Base-by-base conservation (phyloP, 345 rosid genomes). In the Pugionium cornutum region DNA sequence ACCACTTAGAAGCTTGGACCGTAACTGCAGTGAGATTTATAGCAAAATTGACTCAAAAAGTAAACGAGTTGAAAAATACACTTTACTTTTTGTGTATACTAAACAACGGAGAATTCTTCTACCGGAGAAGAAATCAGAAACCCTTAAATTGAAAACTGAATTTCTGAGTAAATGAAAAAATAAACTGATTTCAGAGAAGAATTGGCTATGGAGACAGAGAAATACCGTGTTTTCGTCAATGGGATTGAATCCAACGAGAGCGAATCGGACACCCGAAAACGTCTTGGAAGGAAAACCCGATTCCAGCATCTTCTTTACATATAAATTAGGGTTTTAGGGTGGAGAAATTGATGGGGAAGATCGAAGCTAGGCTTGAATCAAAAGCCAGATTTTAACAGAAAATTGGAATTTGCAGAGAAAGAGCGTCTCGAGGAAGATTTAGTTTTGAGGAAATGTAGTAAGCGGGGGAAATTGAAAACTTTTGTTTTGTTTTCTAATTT, bases 211-310 rank as follows among this genome's bases (percentile, higher is more conserved):
- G 18, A 9, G 18, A 45, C 6, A 44, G 53, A 33, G 6, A 6
- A 18, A 4, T 4, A 85, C 97, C 74, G 79, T 43, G 66, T 54
- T 70, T 40, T 50, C 79, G 37, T 37, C 53, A 73, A 68, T 26
- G 61, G 84, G 61, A 50, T 83, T 82, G 79, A 94, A 82, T 39
- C 97, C 95, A 41, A 67, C 66, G 58, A 90, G 91, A 40, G 77
- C 71, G 78, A 94, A 90, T 66, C 84, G 79, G 60, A 90, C 77
- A 67, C 91, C 89, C 30, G 66, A 40, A 73, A 90, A 88, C 62
- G 83, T 51, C 49, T 72, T 79, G 47, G 87, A 62, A 18, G 80
- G 69, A 45, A 68, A 56, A 32, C 66, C 33, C 25, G 68, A 48
- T 7, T 79, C 86, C 76, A 53, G n/a, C 83, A 76, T 81, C n/a